Evolutionary conservation across 257 asterid genomes (phyloP).

Genomic region (Solanum tarijense): DNA sequence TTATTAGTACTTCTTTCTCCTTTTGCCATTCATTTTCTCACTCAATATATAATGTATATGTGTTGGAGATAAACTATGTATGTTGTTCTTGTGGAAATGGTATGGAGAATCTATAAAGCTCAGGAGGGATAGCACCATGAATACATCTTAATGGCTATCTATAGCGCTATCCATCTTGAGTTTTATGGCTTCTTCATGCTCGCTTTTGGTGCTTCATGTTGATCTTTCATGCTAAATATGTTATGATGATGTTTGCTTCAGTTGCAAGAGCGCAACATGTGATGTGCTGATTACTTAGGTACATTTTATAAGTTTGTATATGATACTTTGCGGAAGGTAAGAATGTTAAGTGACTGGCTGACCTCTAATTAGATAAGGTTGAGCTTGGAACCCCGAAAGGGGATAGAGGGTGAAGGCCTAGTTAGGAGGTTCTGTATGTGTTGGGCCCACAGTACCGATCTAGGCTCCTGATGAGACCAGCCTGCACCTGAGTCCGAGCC

Average conservation of each 20-base stretch:
- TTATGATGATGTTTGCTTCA: neutral
- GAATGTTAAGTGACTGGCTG: neutral
- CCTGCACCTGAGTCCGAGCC: neutral
- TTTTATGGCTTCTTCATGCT: conserved; percentile 35
- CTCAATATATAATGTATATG: neutral
- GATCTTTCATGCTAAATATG: neutral
- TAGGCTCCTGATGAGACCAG: neutral
- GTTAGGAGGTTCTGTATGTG: neutral
- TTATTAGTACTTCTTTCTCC: neutral
- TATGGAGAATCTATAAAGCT: conserved; percentile 47
- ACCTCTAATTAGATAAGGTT: neutral
- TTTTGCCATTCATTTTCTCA: neutral
- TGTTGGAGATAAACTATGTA: neutral
- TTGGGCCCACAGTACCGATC: neutral
- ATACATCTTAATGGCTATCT: neutral
- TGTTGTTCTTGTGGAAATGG: neutral
- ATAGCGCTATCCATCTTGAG: conserved; percentile 81
- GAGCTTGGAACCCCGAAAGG: neutral
- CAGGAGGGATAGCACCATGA: conserved; percentile 77
- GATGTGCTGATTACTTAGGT: neutral
- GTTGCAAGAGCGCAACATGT: neutral
- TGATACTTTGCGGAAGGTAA: neutral
- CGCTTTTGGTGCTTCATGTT: neutral
- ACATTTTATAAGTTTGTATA: neutral
- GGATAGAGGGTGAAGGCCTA: neutral